These are phyloP conservation scores for Trypanosoma congolense DNA, from an alignment of 208 protist species.

Conservation along the genomic window DNA sequence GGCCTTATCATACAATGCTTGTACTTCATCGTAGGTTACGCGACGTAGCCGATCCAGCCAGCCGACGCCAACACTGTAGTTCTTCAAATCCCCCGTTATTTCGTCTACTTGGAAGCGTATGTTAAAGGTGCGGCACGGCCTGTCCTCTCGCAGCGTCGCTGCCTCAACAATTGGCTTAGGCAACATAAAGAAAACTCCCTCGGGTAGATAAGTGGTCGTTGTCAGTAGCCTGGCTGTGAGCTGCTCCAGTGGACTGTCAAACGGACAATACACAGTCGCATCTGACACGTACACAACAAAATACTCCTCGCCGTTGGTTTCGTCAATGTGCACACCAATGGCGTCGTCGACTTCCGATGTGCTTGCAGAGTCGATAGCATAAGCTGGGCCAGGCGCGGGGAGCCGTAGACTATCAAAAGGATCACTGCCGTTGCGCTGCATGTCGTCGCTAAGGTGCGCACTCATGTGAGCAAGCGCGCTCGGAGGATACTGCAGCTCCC, in stretches of 20 bases:
- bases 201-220: slow-evolving; percentile 86
- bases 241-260: slow-evolving; percentile 73
- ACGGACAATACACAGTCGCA: slow-evolving; percentile 83
- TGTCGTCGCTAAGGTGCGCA: slow-evolving; percentile 29
- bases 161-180: slow-evolving; percentile 81
- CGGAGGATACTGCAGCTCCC: slow-evolving; percentile 61
- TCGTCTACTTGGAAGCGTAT: slow-evolving; percentile 78
- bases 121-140: slow-evolving; percentile 83
- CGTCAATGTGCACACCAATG: slow-evolving; percentile 69
- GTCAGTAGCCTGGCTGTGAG: slow-evolving; percentile 73
- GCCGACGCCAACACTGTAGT: slow-evolving; percentile 68
- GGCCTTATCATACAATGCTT: slow-evolving; percentile 40
- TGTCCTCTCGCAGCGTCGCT: slow-evolving; percentile 79
- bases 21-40: slow-evolving; percentile 84
- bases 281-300: slow-evolving; percentile 88
- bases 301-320: slow-evolving; percentile 43
- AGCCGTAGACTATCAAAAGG: slow-evolving; percentile 63
- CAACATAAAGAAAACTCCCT: slow-evolving; percentile 88
- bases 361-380: slow-evolving; percentile 84
- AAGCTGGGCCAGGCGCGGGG: slow-evolving; percentile 37
- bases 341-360: slow-evolving; percentile 90
- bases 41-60: slow-evolving; percentile 75
- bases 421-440: slow-evolving; percentile 60
- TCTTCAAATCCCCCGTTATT: slow-evolving; percentile 55
- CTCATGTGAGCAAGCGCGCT: slow-evolving; percentile 56